Conservation (phyloP, 441 rosid species). For the Manihot esculenta region DNA sequence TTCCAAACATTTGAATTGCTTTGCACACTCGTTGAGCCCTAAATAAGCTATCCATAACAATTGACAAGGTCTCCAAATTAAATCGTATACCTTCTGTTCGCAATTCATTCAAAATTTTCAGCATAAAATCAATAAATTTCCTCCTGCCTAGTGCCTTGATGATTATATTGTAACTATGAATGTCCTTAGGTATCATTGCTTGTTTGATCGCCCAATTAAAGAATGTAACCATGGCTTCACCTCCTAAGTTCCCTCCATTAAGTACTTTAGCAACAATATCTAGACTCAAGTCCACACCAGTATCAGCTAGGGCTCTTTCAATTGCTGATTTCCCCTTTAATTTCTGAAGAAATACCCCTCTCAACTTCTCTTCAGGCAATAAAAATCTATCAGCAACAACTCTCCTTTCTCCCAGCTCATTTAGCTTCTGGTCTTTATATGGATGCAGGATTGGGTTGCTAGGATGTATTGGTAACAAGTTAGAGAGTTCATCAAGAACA, state of each 20-base stretch:
- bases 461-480: constrained; percentile 45
- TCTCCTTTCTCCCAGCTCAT: constrained; percentile 21
- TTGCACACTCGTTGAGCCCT: constrained; percentile 51
- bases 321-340: constrained; percentile 52
- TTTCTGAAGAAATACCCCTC: constrained; percentile 89
- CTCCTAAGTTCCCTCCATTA: constrained; percentile 63
- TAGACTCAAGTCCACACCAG: constrained; percentile 45
- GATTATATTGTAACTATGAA: constrained; percentile 49
- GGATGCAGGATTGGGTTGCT: constrained; percentile 15
- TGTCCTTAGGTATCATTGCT: constrained; percentile 45
- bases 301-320: constrained; percentile 47
- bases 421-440: constrained; percentile 14
- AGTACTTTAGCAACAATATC: constrained; percentile 65
- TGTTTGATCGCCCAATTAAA: constrained; percentile 75
- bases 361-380: constrained; percentile 66
- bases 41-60: constrained; percentile 59
- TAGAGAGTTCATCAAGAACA: constrained; percentile 60
- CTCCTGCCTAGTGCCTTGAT: constrained; percentile 75
- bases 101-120: constrained; percentile 46
- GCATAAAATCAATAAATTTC: constrained; percentile 55
- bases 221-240: constrained; percentile 65
- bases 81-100: constrained; percentile 30
- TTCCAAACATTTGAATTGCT: constrained; percentile 56
- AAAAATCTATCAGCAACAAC: constrained; percentile 50
- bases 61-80: constrained; percentile 48